Evolutionary conservation across 495 filamentous ascomycete species (phyloP).

Genomic region (Geoglossum glabrum): DNA sequence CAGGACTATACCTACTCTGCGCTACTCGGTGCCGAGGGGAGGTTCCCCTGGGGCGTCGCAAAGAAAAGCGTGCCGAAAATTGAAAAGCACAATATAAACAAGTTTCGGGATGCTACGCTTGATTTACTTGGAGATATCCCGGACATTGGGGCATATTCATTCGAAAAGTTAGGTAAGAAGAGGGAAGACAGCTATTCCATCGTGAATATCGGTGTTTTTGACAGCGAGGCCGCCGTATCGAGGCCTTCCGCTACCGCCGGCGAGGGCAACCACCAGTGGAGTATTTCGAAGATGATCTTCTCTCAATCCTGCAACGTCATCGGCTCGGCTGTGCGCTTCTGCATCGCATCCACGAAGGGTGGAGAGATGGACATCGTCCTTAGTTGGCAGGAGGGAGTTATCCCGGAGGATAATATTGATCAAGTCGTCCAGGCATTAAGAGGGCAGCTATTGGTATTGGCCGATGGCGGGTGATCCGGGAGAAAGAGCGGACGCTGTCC

Average conservation of each 20-base stretch:
- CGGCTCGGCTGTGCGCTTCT: conserved; percentile 8
- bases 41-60: no score
- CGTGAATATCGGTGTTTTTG: conserved; percentile 10
- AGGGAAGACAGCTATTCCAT: conserved; percentile 12
- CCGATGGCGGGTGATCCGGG: no score
- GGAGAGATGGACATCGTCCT: conserved; percentile 12
- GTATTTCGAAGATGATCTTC: conserved; percentile 8
- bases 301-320: conserved; percentile 11
- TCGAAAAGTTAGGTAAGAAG: conserved; percentile 6
- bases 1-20: no score
- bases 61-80: no score
- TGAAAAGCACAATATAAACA: no score
- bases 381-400: conserved; percentile 11
- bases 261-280: no score
- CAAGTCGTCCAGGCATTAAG: no score
- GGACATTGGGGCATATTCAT: neutral
- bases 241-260: conserved; percentile 2
- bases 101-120: no score
- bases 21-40: no score
- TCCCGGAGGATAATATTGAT: neutral
- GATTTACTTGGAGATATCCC: no score
- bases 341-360: conserved; percentile 7
- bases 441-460: no score
- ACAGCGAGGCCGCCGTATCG: neutral
- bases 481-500: no score